These are phyloP conservation scores for Curvularia verruculosa DNA, from an alignment of 2,329 filamentous ascomycete genomes.

Conservation along the genomic window DNA sequence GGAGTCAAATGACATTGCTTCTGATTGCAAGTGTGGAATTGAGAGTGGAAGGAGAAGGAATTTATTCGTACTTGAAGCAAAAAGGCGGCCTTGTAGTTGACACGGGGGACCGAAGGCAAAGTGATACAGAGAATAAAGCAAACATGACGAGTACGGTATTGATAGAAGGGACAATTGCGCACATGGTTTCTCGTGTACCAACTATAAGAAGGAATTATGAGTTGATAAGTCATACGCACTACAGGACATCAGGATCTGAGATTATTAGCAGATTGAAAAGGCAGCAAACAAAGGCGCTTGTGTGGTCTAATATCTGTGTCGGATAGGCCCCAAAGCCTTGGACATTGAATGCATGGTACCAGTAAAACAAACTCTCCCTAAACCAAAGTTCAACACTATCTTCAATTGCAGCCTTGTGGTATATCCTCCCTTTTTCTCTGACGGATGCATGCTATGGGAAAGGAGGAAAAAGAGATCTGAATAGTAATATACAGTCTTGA, in stretches of 20 bases:
- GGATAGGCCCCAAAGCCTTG: background rate
- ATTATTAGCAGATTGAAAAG: background rate
- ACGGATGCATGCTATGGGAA: background rate
- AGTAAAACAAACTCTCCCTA: background rate
- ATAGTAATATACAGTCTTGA: conserved; percentile 13
- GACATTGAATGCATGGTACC: background rate
- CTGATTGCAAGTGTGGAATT: background rate
- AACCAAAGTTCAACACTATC: background rate
- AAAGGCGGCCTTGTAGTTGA: background rate
- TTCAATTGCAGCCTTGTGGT: background rate
- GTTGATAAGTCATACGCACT: background rate
- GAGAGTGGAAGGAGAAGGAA: no score
- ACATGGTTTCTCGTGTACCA: background rate
- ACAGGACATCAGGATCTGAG: background rate
- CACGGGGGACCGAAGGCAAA: conserved; percentile 5
- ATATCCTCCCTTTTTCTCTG: background rate
- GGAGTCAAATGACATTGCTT: background rate
- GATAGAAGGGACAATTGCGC: background rate
- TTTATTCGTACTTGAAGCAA: background rate
- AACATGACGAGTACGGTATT: background rate
- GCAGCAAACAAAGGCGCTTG: background rate
- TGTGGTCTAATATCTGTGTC: background rate
- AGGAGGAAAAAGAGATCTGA: background rate
- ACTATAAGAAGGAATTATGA: no score
- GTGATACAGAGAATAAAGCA: background rate